Base-by-base conservation (phyloP, 2,329 filamentous ascomycete species). In the Fusarium oxysporum region DNA sequence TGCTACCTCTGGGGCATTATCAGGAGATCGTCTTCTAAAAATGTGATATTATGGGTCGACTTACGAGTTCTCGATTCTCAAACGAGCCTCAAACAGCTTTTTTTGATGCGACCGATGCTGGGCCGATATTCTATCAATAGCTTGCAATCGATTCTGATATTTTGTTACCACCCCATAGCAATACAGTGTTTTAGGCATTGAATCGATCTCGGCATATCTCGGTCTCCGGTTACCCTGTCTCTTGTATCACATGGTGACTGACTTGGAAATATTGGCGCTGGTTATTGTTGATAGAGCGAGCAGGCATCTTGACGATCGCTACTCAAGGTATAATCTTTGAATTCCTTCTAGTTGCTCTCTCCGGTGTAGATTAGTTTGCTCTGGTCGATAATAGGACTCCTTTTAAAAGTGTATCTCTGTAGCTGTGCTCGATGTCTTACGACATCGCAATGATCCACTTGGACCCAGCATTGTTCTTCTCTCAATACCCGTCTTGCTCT, bases 11-110 rank as follows among this genome's bases (percentile, higher is more conserved):
- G 17, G 14, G 5, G 23, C 16, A 6, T 17, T 30, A 58, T 58
- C 55, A 50, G 55, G 32, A 58, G 41, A 58, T 58, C 21, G 11
- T 35, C 41, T 21, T 28, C 23, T n/a, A n/a, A 50, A 35, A 37
- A 37, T 35, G 32, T 33, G 23, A 37, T 37, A 48, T n/a, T 57
- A 23, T 58, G 55, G 41, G 43, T 37, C 41, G 55, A 58, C 41
- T 50, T 50, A 58, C 41, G 55, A 50, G 32, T 50, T n/a, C 23
- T 37, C 10, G 11, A 35, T 47, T 57, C 30, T 37, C 55, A 58
- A 58, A 58, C 55, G 16, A 48, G 32, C 6, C 55, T 58, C 55
- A 58, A 58, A 50, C 55, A 37, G 10, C 23, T 25, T 35, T 33
- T 23, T 25, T 23, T 30, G 6, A 50, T 35, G 25, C 41, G 23